Conservation (phyloP, 768 basidiomycete genomes). For the Strobilomyces echinocephalus region DNA sequence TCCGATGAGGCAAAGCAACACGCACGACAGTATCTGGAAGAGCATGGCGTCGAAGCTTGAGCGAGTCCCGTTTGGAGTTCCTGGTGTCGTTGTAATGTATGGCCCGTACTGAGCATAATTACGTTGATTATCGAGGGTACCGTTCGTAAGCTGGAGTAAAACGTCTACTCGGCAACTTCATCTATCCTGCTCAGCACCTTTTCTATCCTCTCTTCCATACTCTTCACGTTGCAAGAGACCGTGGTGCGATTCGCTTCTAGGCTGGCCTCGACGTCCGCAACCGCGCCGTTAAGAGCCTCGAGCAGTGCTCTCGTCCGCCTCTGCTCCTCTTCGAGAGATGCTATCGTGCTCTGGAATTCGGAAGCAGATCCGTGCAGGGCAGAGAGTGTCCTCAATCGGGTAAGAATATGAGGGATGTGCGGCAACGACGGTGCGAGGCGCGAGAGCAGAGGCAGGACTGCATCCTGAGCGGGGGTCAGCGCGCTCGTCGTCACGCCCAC, state of each 20-base stretch:
- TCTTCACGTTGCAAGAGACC: slow-evolving; percentile 68
- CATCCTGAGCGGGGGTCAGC: slow-evolving; percentile 44
- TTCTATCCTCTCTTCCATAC: slow-evolving; percentile 59
- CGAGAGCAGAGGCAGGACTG: slow-evolving; percentile 62
- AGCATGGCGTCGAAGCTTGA: slow-evolving; percentile 22
- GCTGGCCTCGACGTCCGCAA: slow-evolving; percentile 70
- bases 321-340: slow-evolving; percentile 69
- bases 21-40: slow-evolving; percentile 38
- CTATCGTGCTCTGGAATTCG: slow-evolving; percentile 66
- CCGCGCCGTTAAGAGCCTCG: slow-evolving; percentile 62
- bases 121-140: neutral
- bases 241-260: slow-evolving; percentile 66
- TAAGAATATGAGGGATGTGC: slow-evolving; percentile 85
- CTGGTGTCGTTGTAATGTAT: neutral
- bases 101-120: neutral
- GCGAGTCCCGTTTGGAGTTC: neutral
- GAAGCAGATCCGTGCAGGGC: slow-evolving; percentile 77
- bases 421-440: slow-evolving; percentile 70
- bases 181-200: slow-evolving; percentile 43
- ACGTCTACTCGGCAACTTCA: slow-evolving; percentile 23
- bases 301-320: slow-evolving; percentile 57
- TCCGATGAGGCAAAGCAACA: slow-evolving; percentile 47
- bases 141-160: neutral
- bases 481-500: slow-evolving; percentile 11
- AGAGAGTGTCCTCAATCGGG: slow-evolving; percentile 81